Evolutionary conservation across 2,329 filamentous ascomycete species (phyloP).

Genomic region (Curvularia eragrostidis): DNA sequence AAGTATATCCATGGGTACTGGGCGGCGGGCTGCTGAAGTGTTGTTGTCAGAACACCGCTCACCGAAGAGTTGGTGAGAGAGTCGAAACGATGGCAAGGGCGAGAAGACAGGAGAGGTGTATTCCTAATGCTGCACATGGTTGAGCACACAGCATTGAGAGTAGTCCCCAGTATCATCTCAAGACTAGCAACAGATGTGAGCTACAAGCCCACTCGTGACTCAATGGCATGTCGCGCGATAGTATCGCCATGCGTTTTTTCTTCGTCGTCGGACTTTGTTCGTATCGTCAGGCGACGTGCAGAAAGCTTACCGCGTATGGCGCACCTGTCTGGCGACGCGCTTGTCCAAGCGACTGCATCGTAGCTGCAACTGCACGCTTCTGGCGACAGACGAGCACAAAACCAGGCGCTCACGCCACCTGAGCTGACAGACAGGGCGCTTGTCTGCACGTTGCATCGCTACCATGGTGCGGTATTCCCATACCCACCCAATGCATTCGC

Average conservation of each 20-base stretch:
- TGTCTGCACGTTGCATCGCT: constrained; percentile 24
- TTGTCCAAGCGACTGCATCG: neutral
- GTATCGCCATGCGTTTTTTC: neutral
- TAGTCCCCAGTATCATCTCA: neutral
- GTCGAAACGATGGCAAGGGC: constrained; percentile 7
- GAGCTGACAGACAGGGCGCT: constrained; percentile 23
- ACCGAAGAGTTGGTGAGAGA: constrained; percentile 11
- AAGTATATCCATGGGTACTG: constrained; percentile 16
- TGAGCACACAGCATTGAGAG: neutral
- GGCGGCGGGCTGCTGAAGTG: constrained; percentile 5
- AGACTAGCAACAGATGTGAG: neutral
- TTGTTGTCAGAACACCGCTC: constrained; percentile 11
- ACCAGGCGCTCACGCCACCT: constrained; percentile 28
- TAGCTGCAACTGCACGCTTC: constrained; percentile 8
- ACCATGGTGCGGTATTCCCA: constrained; percentile 13
- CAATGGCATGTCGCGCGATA: neutral
- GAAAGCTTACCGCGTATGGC: neutral
- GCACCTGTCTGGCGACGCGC: neutral
- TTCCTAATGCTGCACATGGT: neutral
- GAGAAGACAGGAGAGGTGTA: neutral
- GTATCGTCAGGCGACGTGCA: neutral
- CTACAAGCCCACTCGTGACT: neutral
- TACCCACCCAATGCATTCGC: constrained; percentile 15
- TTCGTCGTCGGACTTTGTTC: neutral
- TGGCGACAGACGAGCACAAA: neutral